Conservation (phyloP, 352 stramenopile genomes). For the Peronospora destructor region DNA sequence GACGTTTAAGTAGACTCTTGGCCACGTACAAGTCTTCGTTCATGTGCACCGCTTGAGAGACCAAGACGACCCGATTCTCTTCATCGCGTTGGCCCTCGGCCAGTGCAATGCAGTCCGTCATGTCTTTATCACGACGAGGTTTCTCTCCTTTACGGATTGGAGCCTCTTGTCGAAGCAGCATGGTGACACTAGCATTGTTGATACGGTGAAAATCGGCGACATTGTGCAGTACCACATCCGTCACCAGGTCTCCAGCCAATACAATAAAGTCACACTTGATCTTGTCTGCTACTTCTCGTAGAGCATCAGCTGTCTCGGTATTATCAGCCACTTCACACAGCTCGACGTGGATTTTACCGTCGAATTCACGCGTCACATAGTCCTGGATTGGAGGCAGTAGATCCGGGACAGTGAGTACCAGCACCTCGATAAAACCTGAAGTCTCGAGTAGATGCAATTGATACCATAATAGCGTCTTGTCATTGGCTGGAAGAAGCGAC, state of each 20-base stretch:
- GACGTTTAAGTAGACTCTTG: constrained; percentile 70
- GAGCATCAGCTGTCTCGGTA: constrained; percentile 63
- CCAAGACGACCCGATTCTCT: constrained; percentile 61
- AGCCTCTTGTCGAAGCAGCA: constrained; percentile 61
- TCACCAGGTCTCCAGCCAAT: constrained; percentile 69
- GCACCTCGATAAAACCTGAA: constrained; percentile 68
- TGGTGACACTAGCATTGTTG: constrained; percentile 78
- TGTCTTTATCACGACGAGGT: constrained; percentile 68
- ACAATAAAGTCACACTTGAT: constrained; percentile 83
- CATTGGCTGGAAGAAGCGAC: constrained; percentile 53
- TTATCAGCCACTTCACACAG: constrained; percentile 68
- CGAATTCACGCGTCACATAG: constrained; percentile 71
- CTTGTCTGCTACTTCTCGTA: constrained; percentile 62
- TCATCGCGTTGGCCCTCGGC: constrained; percentile 35
- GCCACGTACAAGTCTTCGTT: constrained; percentile 75
- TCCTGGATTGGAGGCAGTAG: constrained; percentile 65
- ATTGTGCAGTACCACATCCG: constrained; percentile 72
- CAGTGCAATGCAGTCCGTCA: constrained; percentile 76
- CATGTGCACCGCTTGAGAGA: constrained; percentile 71
- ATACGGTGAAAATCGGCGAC: constrained; percentile 79
- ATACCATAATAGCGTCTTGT: constrained; percentile 72
- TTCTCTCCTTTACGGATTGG: constrained; percentile 46
- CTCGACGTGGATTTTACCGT: constrained; percentile 74
- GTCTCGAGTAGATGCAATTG: constrained; percentile 74
- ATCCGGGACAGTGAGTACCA: constrained; percentile 58